Evolutionary conservation across 1,284 basidiomycete species (phyloP).

Genomic region (Sporisorium iseilematis-ciliati): DNA sequence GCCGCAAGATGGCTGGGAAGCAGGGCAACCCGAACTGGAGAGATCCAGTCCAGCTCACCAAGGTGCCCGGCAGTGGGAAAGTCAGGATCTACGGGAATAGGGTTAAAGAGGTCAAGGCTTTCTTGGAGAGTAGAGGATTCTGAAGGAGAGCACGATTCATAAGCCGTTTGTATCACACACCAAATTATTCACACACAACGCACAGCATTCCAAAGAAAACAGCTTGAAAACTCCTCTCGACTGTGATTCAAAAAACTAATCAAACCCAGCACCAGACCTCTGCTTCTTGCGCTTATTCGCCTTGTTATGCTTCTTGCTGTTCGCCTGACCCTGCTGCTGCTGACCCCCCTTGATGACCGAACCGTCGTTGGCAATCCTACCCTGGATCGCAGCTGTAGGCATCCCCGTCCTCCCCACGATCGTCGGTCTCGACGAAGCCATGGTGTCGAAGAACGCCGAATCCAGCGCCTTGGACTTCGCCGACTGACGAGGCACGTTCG

Average conservation of each 20-base stretch:
- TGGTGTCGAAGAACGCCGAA: slow-evolving; percentile 83
- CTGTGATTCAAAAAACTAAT: slow-evolving; percentile 8
- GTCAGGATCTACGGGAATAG: slow-evolving; percentile 48
- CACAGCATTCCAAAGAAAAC: neutral
- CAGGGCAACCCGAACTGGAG: slow-evolving; percentile 21
- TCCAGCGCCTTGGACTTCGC: slow-evolving; percentile 75
- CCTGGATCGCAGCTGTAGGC: slow-evolving; percentile 46
- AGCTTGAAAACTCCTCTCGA: no score
- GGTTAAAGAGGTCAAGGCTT: slow-evolving; percentile 38
- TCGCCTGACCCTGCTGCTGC: slow-evolving; percentile 72
- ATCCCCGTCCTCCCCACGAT: slow-evolving; percentile 71
- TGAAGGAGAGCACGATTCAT: slow-evolving; percentile 3
- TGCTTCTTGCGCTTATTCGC: slow-evolving; percentile 75
- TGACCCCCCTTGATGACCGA: slow-evolving; percentile 70
- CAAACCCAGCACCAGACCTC: slow-evolving; percentile 59
- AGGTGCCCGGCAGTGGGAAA: slow-evolving; percentile 31
- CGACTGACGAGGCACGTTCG: slow-evolving; percentile 18
- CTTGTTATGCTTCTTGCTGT: slow-evolving; percentile 89
- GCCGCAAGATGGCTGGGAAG: slow-evolving; percentile 16
- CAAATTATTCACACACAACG: neutral
- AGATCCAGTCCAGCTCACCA: slow-evolving; percentile 26
- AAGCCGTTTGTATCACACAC: no score
- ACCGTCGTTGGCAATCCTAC: slow-evolving; percentile 57
- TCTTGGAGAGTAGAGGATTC: slow-evolving; percentile 46
- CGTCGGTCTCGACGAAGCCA: slow-evolving; percentile 74